These are phyloP conservation scores for Comarum palustre DNA, from an alignment of 306 rosid species.

Conservation along the genomic window DNA sequence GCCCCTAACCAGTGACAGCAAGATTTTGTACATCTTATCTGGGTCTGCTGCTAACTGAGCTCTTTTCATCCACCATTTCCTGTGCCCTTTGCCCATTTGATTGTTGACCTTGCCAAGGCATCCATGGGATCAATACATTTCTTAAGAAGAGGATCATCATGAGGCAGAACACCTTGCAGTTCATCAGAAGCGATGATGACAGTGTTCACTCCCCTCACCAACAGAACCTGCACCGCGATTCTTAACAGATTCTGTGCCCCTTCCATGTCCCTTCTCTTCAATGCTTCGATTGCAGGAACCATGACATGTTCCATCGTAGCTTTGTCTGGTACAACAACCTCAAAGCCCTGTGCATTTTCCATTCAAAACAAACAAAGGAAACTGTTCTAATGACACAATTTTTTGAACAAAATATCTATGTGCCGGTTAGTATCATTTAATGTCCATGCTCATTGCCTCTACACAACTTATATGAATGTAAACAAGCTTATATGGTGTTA, in stretches of 20 bases:
- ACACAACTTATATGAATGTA: neutral
- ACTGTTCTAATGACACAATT: neutral
- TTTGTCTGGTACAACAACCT: slow-evolving; percentile 69
- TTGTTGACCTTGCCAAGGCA: slow-evolving; percentile 40
- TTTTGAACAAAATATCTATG: neutral
- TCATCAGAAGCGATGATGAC: slow-evolving; percentile 69
- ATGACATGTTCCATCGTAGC: slow-evolving; percentile 74
- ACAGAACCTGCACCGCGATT: slow-evolving; percentile 73
- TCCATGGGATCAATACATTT: slow-evolving; percentile 58
- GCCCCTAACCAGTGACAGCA: neutral
- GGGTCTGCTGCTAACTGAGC: no score
- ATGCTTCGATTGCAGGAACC: slow-evolving; percentile 75
- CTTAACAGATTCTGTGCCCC: slow-evolving; percentile 68
- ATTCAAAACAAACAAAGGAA: neutral
- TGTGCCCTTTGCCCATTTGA: slow-evolving; percentile 42
- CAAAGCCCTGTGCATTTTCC: slow-evolving; percentile 58
- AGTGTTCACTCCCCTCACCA: slow-evolving; percentile 67
- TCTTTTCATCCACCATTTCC: slow-evolving; percentile 14
- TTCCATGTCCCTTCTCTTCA: slow-evolving; percentile 63
- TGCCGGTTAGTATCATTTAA: neutral
- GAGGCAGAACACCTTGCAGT: slow-evolving; percentile 56
- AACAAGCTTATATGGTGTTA: neutral
- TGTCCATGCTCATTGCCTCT: neutral
- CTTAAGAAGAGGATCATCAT: slow-evolving; percentile 47
- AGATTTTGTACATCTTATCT: slow-evolving; percentile 3